Evolutionary conservation across 2,329 filamentous ascomycete species (phyloP), one percentile per base, ranked within the genome.

Genomic region (Fusarium pseudoanthophilum): DNA sequence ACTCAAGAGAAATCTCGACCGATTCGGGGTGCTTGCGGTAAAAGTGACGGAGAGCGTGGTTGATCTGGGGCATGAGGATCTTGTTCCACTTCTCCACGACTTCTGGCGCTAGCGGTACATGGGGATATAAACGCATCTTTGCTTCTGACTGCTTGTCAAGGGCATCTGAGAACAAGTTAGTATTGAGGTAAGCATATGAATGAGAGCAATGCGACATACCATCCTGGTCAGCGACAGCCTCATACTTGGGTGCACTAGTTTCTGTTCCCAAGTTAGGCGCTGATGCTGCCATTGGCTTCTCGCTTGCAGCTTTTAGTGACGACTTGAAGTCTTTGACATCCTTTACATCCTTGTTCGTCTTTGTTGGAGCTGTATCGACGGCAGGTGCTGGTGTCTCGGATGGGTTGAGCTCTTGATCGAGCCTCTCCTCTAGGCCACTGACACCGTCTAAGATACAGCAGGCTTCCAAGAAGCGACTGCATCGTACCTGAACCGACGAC

Each of bases 1-100:
- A 92, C 68, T 94, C 90, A 4, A 95, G 88, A 15, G 92, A 92
- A 45, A 95, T 94, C 76, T 93, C 93, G 39, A 94, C 90, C 1
- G 92, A 93, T 79, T 95, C 93, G 1, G 91, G 88, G 56, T 93
- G 88, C 75, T 93, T 93, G 72, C 89, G 89, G 76, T 95, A 91
- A 67, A 93, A 93, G 57, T 89, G 87, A 28, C 91, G 89, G 21
- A 95, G 86, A 3, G 93, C 89, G 24, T 89, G 86, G 78, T 94
- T 93, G 69, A 95, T 89, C 68, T 93, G 91, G 4, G 92, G 91
- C 84, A 94, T 93, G 64, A 94, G 82, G 6, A 87, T 87, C 4
- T 85, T 86, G 75, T 95, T 92, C 93, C 93, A 95, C 70, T 91
- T 88, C 40, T 93, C 90, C 5, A 94, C 84, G 5, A 90, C 85